A percentile compares a stretch with the other conserved stretches of the same genome.
phyloP scores from a whole-genome alignment of 1,284 basidiomycete genomes.

The Termitomyces sp. region DNA sequence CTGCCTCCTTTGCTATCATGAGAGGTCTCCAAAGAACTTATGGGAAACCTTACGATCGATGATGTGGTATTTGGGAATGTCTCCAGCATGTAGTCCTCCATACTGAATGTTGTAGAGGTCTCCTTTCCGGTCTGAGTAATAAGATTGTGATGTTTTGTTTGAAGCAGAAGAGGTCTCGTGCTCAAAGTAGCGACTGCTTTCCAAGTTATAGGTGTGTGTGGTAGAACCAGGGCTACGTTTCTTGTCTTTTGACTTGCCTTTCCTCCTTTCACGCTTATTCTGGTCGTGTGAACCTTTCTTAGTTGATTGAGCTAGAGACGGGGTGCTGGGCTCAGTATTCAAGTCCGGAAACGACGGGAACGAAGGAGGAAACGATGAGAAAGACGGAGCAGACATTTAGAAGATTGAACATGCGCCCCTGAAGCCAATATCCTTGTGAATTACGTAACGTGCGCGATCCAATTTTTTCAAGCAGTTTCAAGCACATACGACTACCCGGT shows the following conservation, averaged over 20 bases:
- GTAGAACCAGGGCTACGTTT: slow-evolving; percentile 13
- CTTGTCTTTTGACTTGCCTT: slow-evolving; percentile 15
- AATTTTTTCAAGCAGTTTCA: slow-evolving; percentile 13
- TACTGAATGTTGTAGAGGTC: slow-evolving; percentile 67
- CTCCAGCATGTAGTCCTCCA: slow-evolving; percentile 58
- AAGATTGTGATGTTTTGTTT: slow-evolving; percentile 29
- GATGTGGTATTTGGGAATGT: slow-evolving; percentile 63
- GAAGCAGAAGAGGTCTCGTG: neutral
- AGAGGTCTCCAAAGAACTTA: slow-evolving; percentile 31
- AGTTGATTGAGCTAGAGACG: slow-evolving; percentile 1
- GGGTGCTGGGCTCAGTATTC: slow-evolving; percentile 33
- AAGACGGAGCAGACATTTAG: slow-evolving; percentile 47
- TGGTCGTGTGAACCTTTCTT: slow-evolving; percentile 3
- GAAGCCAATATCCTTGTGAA: neutral
- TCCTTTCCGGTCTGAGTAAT: slow-evolving; percentile 66
- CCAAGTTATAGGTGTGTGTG: neutral
- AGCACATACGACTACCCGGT: neutral
- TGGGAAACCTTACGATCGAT: slow-evolving; percentile 45
- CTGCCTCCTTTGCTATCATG: slow-evolving; percentile 60
- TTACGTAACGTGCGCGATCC: slow-evolving; percentile 14
- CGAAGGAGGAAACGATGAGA: slow-evolving; percentile 53
- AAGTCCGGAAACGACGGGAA: slow-evolving; percentile 64
- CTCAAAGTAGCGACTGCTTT: neutral
- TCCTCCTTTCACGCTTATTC: slow-evolving; percentile 17
- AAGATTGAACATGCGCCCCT: neutral